Evolutionary conservation across 2,329 filamentous ascomycete genomes (phyloP).

Genomic region (Cladosporium oxysporum): DNA sequence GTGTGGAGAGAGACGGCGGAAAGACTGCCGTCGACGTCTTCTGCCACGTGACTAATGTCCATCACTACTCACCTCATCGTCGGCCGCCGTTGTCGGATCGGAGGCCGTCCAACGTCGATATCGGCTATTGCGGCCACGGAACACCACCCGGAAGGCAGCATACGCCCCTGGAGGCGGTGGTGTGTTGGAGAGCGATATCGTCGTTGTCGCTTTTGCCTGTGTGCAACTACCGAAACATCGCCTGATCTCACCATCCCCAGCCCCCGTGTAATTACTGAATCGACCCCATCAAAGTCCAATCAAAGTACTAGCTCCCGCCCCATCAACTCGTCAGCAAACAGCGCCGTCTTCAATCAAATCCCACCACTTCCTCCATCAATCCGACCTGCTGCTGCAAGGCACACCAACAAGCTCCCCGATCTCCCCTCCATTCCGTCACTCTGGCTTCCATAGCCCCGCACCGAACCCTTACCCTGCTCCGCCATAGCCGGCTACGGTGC

Average conservation of each 20-base stretch:
- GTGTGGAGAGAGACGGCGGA: constrained; percentile 8
- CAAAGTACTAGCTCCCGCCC: constrained; percentile 8
- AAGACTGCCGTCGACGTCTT: neutral
- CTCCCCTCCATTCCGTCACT: constrained; percentile 22
- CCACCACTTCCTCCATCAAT: constrained; percentile 15
- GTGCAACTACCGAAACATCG: constrained; percentile 3
- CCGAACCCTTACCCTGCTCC: constrained; percentile 24
- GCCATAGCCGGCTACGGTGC: constrained; percentile 18
- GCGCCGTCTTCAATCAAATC: constrained; percentile 12
- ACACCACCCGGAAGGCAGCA: neutral
- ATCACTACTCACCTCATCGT: neutral
- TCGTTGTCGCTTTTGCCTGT: neutral
- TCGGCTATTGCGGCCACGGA: constrained; percentile 17
- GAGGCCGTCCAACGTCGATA: neutral
- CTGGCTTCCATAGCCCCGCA: constrained; percentile 25
- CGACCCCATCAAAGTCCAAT: constrained; percentile 11
- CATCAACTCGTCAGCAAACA: neutral
- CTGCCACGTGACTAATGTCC: neutral
- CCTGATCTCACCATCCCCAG: neutral
- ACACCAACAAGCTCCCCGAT: constrained; percentile 16
- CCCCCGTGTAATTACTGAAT: neutral
- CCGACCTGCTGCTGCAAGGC: constrained; percentile 21
- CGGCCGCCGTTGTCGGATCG: constrained; percentile 15
- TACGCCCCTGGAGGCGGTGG: neutral
- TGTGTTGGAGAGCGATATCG: neutral